These are phyloP conservation scores for Podaxis sp. DNA, from an alignment of 768 basidiomycete species.

Conservation along the genomic window DNA sequence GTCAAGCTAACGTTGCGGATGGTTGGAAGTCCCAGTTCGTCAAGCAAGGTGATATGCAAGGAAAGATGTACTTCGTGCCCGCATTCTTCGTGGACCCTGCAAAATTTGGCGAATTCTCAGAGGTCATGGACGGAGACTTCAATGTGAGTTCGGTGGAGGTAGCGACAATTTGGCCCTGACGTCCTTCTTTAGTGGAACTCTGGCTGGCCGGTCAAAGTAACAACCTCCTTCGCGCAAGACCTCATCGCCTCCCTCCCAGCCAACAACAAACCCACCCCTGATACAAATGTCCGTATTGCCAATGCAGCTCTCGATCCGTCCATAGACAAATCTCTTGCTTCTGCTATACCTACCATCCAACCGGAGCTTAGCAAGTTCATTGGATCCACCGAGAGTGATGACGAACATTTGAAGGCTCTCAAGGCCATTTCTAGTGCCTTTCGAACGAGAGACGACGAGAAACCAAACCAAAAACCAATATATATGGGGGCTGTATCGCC, in stretches of 20 bases:
- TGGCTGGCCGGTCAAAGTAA: constrained; percentile 71
- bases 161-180: not conserved
- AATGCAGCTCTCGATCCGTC: constrained; percentile 13
- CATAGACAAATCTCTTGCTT: constrained; percentile 13
- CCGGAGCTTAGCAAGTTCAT: constrained; percentile 33
- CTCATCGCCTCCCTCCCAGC: constrained; percentile 16
- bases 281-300: not conserved
- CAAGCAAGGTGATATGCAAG: constrained; percentile 39
- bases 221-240: constrained; percentile 32
- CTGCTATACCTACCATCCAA: constrained; percentile 18
- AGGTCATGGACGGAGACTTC: constrained; percentile 55
- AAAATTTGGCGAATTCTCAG: constrained; percentile 38
- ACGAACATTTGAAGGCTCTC: constrained; percentile 45
- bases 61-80: constrained; percentile 59
- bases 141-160: constrained; percentile 36
- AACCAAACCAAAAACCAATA: constrained; percentile 23
- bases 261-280: not conserved
- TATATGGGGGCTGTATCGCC: constrained; percentile 61
- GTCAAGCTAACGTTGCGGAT: constrained; percentile 40
- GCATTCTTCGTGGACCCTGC: constrained; percentile 62
- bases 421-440: constrained; percentile 21
- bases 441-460: constrained; percentile 21
- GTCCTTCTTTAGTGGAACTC: constrained; percentile 60
- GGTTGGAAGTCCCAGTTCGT: constrained; percentile 60
- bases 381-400: constrained; percentile 49